Base-by-base conservation (phyloP, 352 stramenopile genomes). In the Phytophthora kernoviae region DNA sequence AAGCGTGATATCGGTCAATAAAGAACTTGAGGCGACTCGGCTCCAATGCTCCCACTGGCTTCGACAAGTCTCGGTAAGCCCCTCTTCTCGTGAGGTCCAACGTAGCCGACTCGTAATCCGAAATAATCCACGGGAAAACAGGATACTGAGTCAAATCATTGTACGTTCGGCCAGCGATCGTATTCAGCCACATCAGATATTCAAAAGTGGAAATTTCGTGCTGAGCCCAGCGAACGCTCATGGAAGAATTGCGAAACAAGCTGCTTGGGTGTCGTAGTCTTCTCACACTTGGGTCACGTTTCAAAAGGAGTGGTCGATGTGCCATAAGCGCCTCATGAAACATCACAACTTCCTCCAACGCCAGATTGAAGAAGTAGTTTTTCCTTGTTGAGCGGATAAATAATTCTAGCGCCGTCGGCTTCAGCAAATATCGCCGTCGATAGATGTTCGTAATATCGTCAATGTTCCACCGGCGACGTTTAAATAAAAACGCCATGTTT, bases 21-120 rank as follows among this genome's bases (percentile, higher is more conserved):
- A 98, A 97, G 55, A 97, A 94, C 43, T 94, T 84, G 5, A 99
- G 77, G 33, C 97, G 82, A 32, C 86, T 76, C 4, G 87, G 75
- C 49, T 99, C 98, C 15, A 99, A 77, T 7, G 98, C 98, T 24
- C 98, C 98, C 33, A 99, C 93, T 18, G 98, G 97, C 58, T 99
- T 99, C 7, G 76, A 87, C 15, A 99, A 69, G 75, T 99, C 96
- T 44, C 98, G 88, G 69, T 97, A 99, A 8, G 93, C 87, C 8
- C 86, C 77, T 2, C 73, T 83, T 34, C 79, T 62, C 27, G 75
- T 65, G 21, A 95, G 62, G 51, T 96, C 87, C 14, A 96, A 58
- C 14, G 49, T 70, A 17, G 62, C n/a, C 1, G 83, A 95, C 24
- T 91, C 83, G 63, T 96, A 97, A 65, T 97, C 85, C 0, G 87